Evolutionary conservation across 108 stramenopile genomes (phyloP).

Genomic region (Fistulifera solaris): DNA sequence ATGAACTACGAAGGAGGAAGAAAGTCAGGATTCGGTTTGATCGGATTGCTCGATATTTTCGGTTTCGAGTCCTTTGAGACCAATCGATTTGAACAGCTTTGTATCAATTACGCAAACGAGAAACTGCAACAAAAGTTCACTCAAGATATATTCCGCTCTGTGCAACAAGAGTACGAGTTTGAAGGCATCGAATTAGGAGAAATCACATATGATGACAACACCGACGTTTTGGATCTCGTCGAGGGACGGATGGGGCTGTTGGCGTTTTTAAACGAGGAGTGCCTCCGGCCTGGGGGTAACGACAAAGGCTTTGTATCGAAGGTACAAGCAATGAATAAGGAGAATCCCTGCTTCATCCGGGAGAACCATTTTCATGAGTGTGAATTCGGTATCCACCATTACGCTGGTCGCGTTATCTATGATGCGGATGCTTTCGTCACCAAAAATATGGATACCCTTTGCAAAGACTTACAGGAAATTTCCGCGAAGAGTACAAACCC

Average conservation of each 20-base stretch:
- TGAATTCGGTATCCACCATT: slow-evolving; percentile 90
- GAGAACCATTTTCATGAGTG: slow-evolving; percentile 41
- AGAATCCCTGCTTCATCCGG: slow-evolving; percentile 43
- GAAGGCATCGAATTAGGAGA: slow-evolving; percentile 88
- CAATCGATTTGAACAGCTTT: slow-evolving; percentile 85
- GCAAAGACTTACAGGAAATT: slow-evolving; percentile 61
- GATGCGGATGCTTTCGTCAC: slow-evolving; percentile 75
- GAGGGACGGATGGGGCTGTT: slow-evolving; percentile 90
- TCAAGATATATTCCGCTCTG: slow-evolving; percentile 82
- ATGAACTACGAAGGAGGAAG: slow-evolving; percentile 23
- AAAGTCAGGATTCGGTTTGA: slow-evolving; percentile 42
- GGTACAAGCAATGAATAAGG: slow-evolving; percentile 50
- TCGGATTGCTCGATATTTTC: slow-evolving; percentile 96
- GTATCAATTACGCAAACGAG: slow-evolving; percentile 93
- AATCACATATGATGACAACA: slow-evolving; percentile 90
- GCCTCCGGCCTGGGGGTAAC: slow-evolving; percentile 83
- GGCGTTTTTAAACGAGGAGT: slow-evolving; percentile 92
- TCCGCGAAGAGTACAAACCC: slow-evolving; percentile 47
- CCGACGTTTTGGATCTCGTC: slow-evolving; percentile 85
- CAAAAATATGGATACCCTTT: slow-evolving; percentile 84
- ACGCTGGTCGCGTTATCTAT: slow-evolving; percentile 90
- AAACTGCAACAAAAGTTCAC: slow-evolving; percentile 90
- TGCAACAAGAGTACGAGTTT: slow-evolving; percentile 83
- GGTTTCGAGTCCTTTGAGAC: slow-evolving; percentile 92
- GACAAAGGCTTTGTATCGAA: slow-evolving; percentile 78